These are phyloP conservation scores for Oryza coarctata DNA, from an alignment of 176 grass and related monocot species.

Conservation along the genomic window DNA sequence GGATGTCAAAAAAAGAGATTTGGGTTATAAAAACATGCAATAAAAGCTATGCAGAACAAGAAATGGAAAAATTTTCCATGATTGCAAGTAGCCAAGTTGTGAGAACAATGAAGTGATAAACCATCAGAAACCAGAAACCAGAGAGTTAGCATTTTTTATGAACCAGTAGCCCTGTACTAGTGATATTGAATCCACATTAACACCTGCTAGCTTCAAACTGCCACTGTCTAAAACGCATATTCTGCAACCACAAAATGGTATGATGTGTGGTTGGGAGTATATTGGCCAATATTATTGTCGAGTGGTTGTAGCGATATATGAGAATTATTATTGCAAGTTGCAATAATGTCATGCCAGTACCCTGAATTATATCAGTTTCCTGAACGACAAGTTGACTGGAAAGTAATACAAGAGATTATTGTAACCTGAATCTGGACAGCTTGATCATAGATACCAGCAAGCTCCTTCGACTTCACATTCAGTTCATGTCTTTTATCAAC, in stretches of 20 bases:
- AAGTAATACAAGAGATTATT: constrained; percentile 19
- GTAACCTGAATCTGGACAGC: constrained; percentile 48
- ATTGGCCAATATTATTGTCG: neutral
- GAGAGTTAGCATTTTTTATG: neutral
- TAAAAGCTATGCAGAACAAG: neutral
- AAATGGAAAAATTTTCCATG: neutral
- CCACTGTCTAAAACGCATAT: neutral
- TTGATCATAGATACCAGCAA: constrained; percentile 47
- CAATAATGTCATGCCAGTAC: constrained; percentile 20
- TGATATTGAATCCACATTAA: neutral
- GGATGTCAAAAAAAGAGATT: neutral
- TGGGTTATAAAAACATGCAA: neutral
- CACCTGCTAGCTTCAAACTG: neutral
- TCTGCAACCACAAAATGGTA: neutral
- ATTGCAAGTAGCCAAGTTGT: neutral
- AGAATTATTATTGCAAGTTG: constrained; percentile 4
- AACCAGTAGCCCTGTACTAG: neutral
- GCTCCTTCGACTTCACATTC: constrained; percentile 55
- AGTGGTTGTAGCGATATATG: constrained; percentile 8
- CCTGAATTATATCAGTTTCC: neutral
- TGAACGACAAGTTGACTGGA: neutral
- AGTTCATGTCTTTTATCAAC: constrained; percentile 65
- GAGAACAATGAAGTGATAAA: neutral
- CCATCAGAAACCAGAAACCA: constrained; percentile 21
- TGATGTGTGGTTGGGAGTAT: neutral